Conservation (phyloP, 768 basidiomycete species). For the Tricholoma sp. region DNA sequence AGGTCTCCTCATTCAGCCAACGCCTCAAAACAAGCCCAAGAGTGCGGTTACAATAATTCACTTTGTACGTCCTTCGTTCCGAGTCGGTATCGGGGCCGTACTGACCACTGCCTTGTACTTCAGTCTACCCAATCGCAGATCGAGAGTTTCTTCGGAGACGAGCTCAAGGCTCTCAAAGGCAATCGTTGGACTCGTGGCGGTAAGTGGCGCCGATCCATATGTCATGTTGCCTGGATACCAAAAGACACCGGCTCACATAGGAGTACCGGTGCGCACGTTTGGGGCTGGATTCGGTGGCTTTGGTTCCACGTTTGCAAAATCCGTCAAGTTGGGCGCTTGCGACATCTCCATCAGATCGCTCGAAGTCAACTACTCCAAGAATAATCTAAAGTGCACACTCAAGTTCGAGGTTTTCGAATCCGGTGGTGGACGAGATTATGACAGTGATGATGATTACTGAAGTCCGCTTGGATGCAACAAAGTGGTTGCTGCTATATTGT, state of each 20-base stretch:
- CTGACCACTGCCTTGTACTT: neutral
- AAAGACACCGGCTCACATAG: slow-evolving; percentile 7
- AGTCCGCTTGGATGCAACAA: neutral
- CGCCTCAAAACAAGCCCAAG: slow-evolving; percentile 35
- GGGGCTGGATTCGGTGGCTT: slow-evolving; percentile 14
- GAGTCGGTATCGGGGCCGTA: neutral
- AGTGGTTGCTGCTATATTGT: neutral
- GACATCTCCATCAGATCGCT: slow-evolving; percentile 27
- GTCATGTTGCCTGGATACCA: neutral
- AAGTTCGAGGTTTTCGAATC: slow-evolving; percentile 30
- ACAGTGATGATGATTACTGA: neutral
- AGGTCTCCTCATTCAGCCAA: slow-evolving; percentile 33
- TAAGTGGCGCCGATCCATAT: slow-evolving; percentile 8
- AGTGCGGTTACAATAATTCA: slow-evolving; percentile 36
- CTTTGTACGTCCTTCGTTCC: slow-evolving; percentile 22
- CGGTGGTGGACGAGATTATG: slow-evolving; percentile 17
- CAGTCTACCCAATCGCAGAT: slow-evolving; percentile 13
- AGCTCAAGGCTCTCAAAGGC: slow-evolving; percentile 32
- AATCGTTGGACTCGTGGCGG: slow-evolving; percentile 30
- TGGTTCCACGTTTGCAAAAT: slow-evolving; percentile 29
- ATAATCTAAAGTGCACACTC: slow-evolving; percentile 35
- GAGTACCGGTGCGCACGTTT: slow-evolving; percentile 8
- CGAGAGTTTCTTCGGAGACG: slow-evolving; percentile 28
- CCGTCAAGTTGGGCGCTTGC: slow-evolving; percentile 28
- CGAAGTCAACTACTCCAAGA: slow-evolving; percentile 30